Conservation (phyloP, 2,329 filamentous ascomycete species). For the Rutstroemia sp. region DNA sequence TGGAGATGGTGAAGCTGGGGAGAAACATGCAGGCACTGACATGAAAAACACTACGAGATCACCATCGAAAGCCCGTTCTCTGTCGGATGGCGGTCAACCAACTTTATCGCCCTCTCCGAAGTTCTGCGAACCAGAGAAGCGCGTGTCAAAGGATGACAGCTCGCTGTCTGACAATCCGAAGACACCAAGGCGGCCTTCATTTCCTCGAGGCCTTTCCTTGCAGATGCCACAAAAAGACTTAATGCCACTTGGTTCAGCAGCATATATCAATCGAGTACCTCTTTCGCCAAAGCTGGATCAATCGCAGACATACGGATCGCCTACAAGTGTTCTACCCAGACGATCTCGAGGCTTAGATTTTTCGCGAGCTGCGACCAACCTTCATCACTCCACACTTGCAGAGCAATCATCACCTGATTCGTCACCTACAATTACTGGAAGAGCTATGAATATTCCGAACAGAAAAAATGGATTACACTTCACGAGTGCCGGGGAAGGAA, state of each 20-base stretch:
- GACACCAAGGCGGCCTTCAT: conserved; percentile 64
- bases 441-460: conserved; percentile 56
- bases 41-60: conserved; percentile 15
- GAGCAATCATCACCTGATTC: conserved; percentile 84
- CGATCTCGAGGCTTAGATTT: conserved; percentile 89
- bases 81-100: conserved; percentile 25
- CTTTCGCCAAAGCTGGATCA: conserved; percentile 82
- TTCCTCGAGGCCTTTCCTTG: conserved; percentile 59
- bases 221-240: conserved; percentile 56
- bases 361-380: conserved; percentile 82
- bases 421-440: conserved; percentile 74
- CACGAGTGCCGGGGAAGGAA: conserved; percentile 52
- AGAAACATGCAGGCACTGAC: conserved; percentile 3
- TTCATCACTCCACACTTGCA: conserved; percentile 91
- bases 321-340: conserved; percentile 79
- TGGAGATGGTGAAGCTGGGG: background rate
- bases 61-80: conserved; percentile 27
- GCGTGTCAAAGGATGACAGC: conserved; percentile 28
- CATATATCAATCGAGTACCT: conserved; percentile 53
- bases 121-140: conserved; percentile 28
- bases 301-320: conserved; percentile 77
- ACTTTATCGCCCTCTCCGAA: conserved; percentile 28
- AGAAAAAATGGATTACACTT: conserved; percentile 40
- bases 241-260: conserved; percentile 34
- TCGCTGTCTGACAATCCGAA: conserved; percentile 40